A percentile compares a stretch with the other conserved stretches of the same genome.
Evolutionary conservation across 108 stramenopile species (phyloP).

Genomic region (Nitzschia palea): DNA sequence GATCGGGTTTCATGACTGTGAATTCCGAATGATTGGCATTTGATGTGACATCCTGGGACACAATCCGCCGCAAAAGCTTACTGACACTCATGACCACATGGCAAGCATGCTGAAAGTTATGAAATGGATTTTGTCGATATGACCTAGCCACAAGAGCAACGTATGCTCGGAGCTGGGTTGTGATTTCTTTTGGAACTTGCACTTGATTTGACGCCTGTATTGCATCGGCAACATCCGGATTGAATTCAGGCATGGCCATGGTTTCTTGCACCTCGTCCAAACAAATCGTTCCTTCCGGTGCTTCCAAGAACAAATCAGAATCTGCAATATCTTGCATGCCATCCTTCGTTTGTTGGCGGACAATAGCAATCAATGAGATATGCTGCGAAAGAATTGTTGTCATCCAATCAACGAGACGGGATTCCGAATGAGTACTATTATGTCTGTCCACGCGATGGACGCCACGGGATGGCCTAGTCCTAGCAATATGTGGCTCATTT

Average conservation of each 20-base stretch:
- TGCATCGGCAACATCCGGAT: not conserved
- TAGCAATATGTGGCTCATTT: too few relatives aligned
- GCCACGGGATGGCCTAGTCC: too few relatives aligned
- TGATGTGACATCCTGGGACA: conserved; percentile 2
- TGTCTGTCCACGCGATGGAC: too few relatives aligned
- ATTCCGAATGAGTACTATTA: too few relatives aligned
- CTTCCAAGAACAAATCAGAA: not conserved
- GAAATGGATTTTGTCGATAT: conserved; percentile 44
- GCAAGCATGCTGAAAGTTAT: conserved; percentile 43
- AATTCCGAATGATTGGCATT: not conserved
- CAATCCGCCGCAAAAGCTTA: conserved; percentile 37
- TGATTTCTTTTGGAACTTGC: conserved; percentile 3
- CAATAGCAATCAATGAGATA: conserved; percentile 2
- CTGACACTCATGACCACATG: conserved; percentile 47
- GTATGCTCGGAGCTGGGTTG: not conserved
- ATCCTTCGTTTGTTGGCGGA: not conserved
- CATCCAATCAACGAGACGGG: conserved; percentile 11
- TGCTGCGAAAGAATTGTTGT: not conserved
- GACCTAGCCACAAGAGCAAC: conserved; percentile 26
- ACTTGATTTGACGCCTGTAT: not conserved
- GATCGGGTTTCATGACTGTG: not conserved
- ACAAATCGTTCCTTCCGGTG: not conserved
- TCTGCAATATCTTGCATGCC: too few relatives aligned
- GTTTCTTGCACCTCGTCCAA: conserved; percentile 19
- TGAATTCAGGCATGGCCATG: conserved; percentile 16